These are phyloP conservation scores for Saitozyma sp. DNA, from an alignment of 768 basidiomycete species.

Conservation along the genomic window DNA sequence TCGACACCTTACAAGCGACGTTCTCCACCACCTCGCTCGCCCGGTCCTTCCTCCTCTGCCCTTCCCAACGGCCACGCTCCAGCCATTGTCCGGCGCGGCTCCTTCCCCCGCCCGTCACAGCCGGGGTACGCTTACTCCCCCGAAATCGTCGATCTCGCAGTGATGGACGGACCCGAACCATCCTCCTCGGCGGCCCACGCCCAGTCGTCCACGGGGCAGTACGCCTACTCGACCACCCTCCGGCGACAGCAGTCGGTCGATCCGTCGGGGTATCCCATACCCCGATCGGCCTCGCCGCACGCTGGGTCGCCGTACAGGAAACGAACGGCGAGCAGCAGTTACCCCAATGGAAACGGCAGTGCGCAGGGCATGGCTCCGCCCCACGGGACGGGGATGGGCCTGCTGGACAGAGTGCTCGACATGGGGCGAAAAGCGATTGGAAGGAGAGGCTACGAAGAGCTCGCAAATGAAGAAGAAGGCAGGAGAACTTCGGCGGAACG, in stretches of 20 bases:
- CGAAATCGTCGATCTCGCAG: background rate
- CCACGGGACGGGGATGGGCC: background rate
- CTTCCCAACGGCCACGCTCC: constrained; percentile 14
- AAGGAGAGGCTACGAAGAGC: constrained; percentile 26
- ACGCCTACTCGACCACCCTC: constrained; percentile 46
- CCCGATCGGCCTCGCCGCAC: constrained; percentile 7
- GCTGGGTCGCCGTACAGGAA: constrained; percentile 12
- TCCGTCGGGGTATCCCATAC: constrained; percentile 12
- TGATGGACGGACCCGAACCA: constrained; percentile 1
- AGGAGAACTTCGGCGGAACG: constrained; percentile 17
- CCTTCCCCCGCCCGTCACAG: background rate
- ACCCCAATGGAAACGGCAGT: constrained; percentile 3
- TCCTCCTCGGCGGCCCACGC: constrained; percentile 5
- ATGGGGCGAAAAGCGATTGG: constrained; percentile 26
- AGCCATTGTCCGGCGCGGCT: background rate
- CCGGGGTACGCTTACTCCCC: background rate
- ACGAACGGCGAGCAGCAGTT: background rate
- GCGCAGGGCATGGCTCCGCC: background rate
- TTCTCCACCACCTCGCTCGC: constrained; percentile 22
- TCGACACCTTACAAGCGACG: constrained; percentile 26
- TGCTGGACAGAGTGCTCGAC: constrained; percentile 16
- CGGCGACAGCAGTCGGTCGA: constrained; percentile 29
- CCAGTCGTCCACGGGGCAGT: constrained; percentile 15
- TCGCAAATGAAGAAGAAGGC: constrained; percentile 24
- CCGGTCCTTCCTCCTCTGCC: constrained; percentile 11